Base-by-base conservation (phyloP, 2,329 filamentous ascomycete genomes). In the Talaromyces islandicus region DNA sequence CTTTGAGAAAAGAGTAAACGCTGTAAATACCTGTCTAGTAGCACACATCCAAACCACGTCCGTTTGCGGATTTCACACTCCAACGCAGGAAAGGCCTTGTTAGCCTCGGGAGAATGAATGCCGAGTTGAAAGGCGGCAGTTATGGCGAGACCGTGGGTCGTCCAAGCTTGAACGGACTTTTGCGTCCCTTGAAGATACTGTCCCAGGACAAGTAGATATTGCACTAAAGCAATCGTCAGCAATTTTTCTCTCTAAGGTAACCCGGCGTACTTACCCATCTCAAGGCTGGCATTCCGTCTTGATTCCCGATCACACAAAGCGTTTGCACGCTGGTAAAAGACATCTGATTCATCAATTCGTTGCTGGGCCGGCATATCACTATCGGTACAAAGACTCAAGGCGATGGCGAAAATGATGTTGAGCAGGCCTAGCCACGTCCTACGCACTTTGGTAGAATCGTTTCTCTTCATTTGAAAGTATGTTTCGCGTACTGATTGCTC, bases 181-280 rank as follows among this genome's bases (percentile, higher is more conserved):
- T 82, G 79, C 0, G 81, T 83, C 1, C 82, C 81, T 64, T 85
- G 81, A 0, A 84, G 72, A 60, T 84, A 84, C 54, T 81, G 79
- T 4, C 76, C 76, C 63, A 79, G 74, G 0, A 84, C 61, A 0
- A 85, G 70, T 7, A 83, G 72, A 48, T 76, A 77, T 65, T 83
- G 80, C 0, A 83, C 81, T 76, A 58, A 14, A 54, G 7, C 11
- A 10, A 27, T n/a, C n/a, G 35, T 56, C 43, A 32, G 53, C 6
- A 35, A 9, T 1, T 12, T 1, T 17, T 10, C 27, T 10, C 27
- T 9, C 32, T 19, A 43, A 38, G 29, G 24, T n/a, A 35, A 12
- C 14, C 29, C 43, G 41, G 7, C 21, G 3, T 41, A 56, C 68
- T 56, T 63, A 77, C 75, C 75, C 46, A 75, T 73, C 64, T 83